Evolutionary conservation across 768 basidiomycete genomes (phyloP), one percentile per base, ranked within the genome.

Genomic region (Auricularia heimuer): DNA sequence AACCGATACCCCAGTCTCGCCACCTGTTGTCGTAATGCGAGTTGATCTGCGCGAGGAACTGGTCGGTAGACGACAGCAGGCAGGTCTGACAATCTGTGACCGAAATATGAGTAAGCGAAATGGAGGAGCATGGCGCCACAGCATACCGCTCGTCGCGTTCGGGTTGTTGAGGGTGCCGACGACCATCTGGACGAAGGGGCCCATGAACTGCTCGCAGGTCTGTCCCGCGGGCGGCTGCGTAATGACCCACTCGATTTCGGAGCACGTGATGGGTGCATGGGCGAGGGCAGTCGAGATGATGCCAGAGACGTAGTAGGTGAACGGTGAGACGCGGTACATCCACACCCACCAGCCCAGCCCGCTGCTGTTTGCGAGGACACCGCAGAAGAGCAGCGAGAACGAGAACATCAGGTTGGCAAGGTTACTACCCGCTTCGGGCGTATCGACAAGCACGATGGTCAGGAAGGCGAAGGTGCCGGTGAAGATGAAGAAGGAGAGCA

Each of bases 121-220:
- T 14, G 12, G 39, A 14, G 39, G 8, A 14, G 39, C 39, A 14
- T 8, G 39, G 39, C 7, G 12, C 1, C 8, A 42, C 7, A 14
- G 12, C 39, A 14, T 14, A 42, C 39, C 39, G 39, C 39, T 42
- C 39, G 81, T 81, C 3, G 85, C 82, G 24, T 80, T 71, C 1
- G 83, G 78, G 67, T 88, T 81, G 33, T 76, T 69, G 37, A 90
- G 72, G 66, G 85, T 85, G 10, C 87, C 87, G 0, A 87, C 83
- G 4, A 78, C 76, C 1, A 68, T 54, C 0, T 71, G 65, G 16
- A 86, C 83, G 74, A 80, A 91, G 0, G 75, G 70, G 24, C 72
- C 61, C 71, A 88, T 74, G 71, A 83, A 90, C 3, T 77, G 66
- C 3, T 68, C 69, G 70, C 90, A 91, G 3, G 78, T 83, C 65